Evolutionary conservation across 805 yeast genomes (phyloP), one percentile per base, ranked within the genome.

Genomic region (Nakazawaea populi): DNA sequence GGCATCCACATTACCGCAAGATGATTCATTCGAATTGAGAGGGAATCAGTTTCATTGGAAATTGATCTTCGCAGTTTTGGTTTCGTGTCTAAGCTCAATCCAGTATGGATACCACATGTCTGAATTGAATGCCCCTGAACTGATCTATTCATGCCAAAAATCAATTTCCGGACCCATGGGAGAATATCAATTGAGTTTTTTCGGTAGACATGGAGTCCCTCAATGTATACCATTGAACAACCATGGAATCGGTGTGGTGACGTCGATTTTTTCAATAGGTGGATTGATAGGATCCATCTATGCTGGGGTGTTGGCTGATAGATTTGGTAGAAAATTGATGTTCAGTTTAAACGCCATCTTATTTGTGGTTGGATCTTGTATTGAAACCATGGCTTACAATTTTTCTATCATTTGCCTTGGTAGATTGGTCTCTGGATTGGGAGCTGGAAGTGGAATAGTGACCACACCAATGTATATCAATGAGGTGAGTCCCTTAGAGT

Each of bases 71-170:
- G 34, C 47, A 6, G 78, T 80, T 1, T 61, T 75, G 1, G 80
- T 87, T 10, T 81, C 84, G 5, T 87, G 95, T 57, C 61, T 89
- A 28, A 90, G 91, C 2, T 80, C 96, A 2, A 71, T 91, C 10
- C 97, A 90, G 65, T 94, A 85, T 65, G 99, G 99, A 1, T 89
- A 87, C 65, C 98, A 94, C 64, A 84, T 92, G 85, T 85, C 97
- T 1, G 97, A 91, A 65, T 74, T 92, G 63, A 92, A 92, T 68
- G 96, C 97, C 6, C 97, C 97, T 0, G 87, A 86, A 52, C 75
- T 77, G 11, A 77, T 80, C 34, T 72, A 89, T 45, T 76, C 87
- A 9, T 89, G 96, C 61, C 65, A 64, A 49, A 56, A 24, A 47
- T 60, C 42, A 1, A 46, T 55, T 30, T 36, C 53, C 1, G 59